Evolutionary conservation across 2,329 filamentous ascomycete species (phyloP), one percentile per base, ranked within the genome.

Genomic region (Aspergillus novoparasiticus): DNA sequence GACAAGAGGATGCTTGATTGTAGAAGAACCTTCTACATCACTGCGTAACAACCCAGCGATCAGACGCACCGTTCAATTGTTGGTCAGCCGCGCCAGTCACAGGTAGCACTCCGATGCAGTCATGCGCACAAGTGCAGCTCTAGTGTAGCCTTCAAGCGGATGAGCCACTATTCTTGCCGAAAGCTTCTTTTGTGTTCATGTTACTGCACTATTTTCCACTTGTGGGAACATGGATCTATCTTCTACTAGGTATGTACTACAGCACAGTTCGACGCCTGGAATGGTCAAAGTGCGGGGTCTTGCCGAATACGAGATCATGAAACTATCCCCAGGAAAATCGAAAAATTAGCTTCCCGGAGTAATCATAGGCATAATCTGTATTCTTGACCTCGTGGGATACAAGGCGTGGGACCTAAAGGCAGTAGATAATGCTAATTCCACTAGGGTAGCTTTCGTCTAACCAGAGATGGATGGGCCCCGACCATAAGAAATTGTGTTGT

Each of bases 81-180:
- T 39, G 51, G 32, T 55, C 51, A 55, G 51, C 51, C 51, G 51
- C 32, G 14, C 12, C 51, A 39, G 51, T 55, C 51, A 55, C 32
- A 55, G n/a, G 32, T 28, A 55, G 28, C 19, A 14, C 50, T n/a
- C 8, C 19, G n/a, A 30, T 32, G 30, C 10, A 55, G 51, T 55
- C 51, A 55, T 55, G 51, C 51, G 51, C 51, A 21, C 34, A 55
- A 36, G 11, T 55, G 51, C 51, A 55, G 30, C 30, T 55, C 30
- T 55, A 26, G 51, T 34, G 50, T 53, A 32, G 16, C 32, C 16
- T 51, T 51, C 26, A 32, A 51, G 14, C 46, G 23, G 46, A 50
- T 28, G 46, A 30, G 26, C 46, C 46, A 50, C 48, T 32, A 51
- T 12, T 12, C 16, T 51, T 55, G 10, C 34, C 51, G 51, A 39